Percentiles rank a stretch among this genome's conserved stretches.
These are phyloP conservation scores for Tetrahymena elliotti DNA, from an alignment of 73 alveolate species.

Conservation along the genomic window DNA sequence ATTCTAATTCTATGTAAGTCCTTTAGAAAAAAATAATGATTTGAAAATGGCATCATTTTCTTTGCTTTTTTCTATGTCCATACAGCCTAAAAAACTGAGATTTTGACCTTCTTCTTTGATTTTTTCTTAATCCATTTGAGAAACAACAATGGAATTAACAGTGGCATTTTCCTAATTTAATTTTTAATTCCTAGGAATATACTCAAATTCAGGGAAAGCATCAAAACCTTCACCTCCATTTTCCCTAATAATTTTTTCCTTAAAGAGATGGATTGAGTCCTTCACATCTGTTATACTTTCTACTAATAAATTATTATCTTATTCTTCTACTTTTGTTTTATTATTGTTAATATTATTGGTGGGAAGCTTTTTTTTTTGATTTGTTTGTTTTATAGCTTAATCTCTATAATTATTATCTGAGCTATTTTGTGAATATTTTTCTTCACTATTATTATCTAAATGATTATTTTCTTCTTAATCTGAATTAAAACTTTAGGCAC, in stretches of 20 bases:
- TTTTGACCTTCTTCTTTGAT: neutral
- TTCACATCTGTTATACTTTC: neutral
- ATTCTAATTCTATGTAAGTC: neutral
- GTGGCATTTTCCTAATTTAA: neutral
- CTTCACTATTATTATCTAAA: neutral
- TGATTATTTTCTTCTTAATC: neutral
- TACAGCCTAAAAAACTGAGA: neutral
- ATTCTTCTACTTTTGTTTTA: neutral
- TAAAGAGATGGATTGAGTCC: neutral
- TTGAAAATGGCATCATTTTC: neutral
- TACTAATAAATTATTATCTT: neutral
- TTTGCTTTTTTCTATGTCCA: neutral
- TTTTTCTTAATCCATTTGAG: neutral
- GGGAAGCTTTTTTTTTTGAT: neutral
- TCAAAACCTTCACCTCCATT: neutral
- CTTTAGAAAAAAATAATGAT: neutral
- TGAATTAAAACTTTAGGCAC: neutral
- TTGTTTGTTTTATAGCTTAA: neutral
- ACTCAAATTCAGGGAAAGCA: neutral
- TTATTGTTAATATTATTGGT: neutral
- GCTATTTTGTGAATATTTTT: neutral
- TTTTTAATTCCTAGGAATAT: neutral
- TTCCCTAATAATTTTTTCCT: neutral
- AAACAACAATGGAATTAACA: neutral
- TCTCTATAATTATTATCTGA: neutral